phyloP scores from a whole-genome alignment of 331 rosid genomes.

The Arachis monticola region DNA sequence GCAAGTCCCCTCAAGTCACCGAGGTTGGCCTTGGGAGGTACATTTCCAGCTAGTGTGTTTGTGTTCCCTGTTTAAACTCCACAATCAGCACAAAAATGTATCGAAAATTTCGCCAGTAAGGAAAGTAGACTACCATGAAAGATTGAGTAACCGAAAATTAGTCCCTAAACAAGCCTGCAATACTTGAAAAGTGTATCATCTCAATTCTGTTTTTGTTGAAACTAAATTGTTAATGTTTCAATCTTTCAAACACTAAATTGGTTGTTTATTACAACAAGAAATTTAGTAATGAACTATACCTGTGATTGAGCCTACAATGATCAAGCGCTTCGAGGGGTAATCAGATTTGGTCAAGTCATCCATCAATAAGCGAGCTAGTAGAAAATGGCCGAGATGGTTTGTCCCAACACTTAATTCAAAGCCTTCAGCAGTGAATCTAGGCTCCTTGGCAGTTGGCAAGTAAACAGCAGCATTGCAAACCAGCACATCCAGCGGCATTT shows the following conservation, averaged over 20 bases:
- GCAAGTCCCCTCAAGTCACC: constrained; percentile 97
- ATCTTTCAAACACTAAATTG: too few relatives aligned
- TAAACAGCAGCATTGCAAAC: constrained; percentile 97
- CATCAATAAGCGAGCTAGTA: constrained; percentile 78
- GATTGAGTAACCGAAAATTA: neutral
- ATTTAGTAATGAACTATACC: constrained; percentile 48
- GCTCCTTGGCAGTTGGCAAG: constrained; percentile 93
- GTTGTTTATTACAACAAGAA: neutral
- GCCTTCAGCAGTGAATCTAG: constrained; percentile 90
- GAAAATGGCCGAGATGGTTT: constrained; percentile 96
- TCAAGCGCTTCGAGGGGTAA: constrained; percentile 84
- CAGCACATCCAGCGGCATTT: constrained; percentile 76
- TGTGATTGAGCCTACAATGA: constrained; percentile 96
- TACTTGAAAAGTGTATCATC: too few relatives aligned
- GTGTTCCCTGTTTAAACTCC: constrained; percentile 72
- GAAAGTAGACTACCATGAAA: neutral
- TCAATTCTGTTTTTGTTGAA: too few relatives aligned
- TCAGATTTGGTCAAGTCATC: constrained; percentile 85
- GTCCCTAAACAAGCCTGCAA: too few relatives aligned
- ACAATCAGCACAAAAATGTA: constrained; percentile 41
- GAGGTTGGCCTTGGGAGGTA: constrained; percentile 98
- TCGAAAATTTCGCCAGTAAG: neutral
- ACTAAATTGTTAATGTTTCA: too few relatives aligned
- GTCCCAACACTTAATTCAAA: constrained; percentile 97
- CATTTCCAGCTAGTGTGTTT: constrained; percentile 97